Base-by-base conservation (phyloP, 2,329 filamentous ascomycete genomes). In the Taxawa tesnikishii region DNA sequence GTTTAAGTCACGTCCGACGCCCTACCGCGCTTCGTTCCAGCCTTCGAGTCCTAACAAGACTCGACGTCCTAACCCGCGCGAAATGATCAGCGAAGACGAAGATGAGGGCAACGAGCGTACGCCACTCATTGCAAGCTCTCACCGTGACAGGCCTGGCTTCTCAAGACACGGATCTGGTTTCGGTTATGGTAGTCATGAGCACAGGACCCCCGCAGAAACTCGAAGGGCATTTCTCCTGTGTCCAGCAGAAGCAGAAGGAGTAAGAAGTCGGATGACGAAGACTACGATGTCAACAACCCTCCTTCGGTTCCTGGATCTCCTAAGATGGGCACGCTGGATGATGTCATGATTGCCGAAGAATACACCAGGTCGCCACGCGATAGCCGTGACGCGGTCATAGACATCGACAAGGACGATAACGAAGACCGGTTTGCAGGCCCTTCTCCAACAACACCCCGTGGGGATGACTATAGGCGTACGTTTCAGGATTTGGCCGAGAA, bases 271-370 rank as follows among this genome's bases (percentile, higher is more conserved):
- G 32, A 48, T 18, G 51, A 52, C 19, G 42, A 45, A 6, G 63
- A 67, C 28, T 73, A 73, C 53, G 67, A 77, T 58, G 65, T 78
- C 41, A 78, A 78, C 49, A 77, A 78, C 39, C 73, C 73, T 8
- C 73, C 73, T 0, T 78, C 73, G 0, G 62, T 75, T 15, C 73
- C 73, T 2, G 62, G 61, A 3, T 74, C 71, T 31, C 73, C 73
- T 0, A 64, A 63, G 28, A 42, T 70, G 21, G 67, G 68, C 3
- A 62, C 68, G 4, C 59, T 67, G 43, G 68, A 74, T 40, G 72
- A 75, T 61, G 63, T 79, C 41, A 77, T 85, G 70, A 70, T 83
- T 34, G 65, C 76, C 6, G 74, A 79, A 40, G 74, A 83, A 31
- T 58, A 80, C 24, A 58, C 42, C 7, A 45, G 43, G 18, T 41